Conservation (phyloP, 208 protist species). For the Leishmania lainsoni region DNA sequence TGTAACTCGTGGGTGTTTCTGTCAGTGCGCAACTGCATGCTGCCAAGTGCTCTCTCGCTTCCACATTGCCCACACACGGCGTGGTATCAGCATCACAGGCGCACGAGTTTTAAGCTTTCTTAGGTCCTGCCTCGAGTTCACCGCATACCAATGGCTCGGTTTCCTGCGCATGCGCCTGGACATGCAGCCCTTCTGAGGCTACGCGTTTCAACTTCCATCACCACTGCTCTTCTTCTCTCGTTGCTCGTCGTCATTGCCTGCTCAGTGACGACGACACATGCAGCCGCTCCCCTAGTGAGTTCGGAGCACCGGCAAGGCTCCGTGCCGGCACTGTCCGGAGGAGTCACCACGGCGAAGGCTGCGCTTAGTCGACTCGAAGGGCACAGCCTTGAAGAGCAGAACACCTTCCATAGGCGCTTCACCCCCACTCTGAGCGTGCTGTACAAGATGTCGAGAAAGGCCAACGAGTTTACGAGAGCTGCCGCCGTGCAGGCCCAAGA, state of each 20-base stretch:
- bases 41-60: not conserved
- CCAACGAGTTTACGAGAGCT: not conserved
- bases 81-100: not conserved
- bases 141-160: not conserved
- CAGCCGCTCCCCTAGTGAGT: not conserved
- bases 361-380: constrained; percentile 5
- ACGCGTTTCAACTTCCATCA: not conserved
- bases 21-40: not conserved
- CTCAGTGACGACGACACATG: not conserved
- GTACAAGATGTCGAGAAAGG: not conserved
- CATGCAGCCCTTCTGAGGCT: not conserved
- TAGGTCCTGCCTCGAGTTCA: not conserved
- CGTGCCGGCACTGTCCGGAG: not conserved
- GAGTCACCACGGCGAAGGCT: not conserved
- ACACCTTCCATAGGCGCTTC: not conserved
- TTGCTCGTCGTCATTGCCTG: constrained; percentile 2
- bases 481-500: not conserved
- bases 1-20: not conserved
- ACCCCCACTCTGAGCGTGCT: constrained; percentile 13
- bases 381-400: constrained; percentile 9
- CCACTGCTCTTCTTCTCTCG: constrained; percentile 5
- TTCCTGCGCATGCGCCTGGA: not conserved
- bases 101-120: not conserved
- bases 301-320: not conserved
- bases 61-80: not conserved